Evolutionary conservation across 352 stramenopile species (phyloP).

Genomic region (Blastocystis sp.): DNA sequence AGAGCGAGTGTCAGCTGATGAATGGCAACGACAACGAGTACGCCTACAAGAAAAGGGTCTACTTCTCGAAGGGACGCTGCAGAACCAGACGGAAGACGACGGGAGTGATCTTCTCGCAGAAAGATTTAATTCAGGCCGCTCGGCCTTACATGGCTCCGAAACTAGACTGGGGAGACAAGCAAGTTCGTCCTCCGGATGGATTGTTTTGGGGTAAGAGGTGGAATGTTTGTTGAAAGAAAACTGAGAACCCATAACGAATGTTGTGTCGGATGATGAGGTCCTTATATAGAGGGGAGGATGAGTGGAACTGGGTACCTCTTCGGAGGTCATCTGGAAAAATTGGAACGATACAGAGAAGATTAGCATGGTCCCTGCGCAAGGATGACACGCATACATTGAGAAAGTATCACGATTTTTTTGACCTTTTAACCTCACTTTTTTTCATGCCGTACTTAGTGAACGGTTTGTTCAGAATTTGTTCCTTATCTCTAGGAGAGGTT

Average conservation of each 20-base stretch:
- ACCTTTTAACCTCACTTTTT: background rate
- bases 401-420: slow-evolving; percentile 80
- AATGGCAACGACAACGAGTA: background rate
- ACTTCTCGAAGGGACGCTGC: background rate
- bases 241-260: background rate
- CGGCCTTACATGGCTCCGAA: background rate
- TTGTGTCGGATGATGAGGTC: background rate
- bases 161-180: background rate
- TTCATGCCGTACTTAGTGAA: background rate
- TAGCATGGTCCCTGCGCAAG: slow-evolving; percentile 84
- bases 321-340: slow-evolving; percentile 66
- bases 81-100: background rate
- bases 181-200: no score
- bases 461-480: background rate
- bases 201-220: background rate
- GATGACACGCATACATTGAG: slow-evolving; percentile 83
- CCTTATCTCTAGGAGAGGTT: background rate
- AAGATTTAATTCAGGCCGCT: background rate
- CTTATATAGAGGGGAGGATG: background rate
- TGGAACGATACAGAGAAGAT: slow-evolving; percentile 83
- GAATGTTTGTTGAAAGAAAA: background rate
- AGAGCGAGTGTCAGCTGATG: background rate
- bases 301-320: background rate
- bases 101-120: background rate
- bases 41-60: background rate